Conservation (phyloP, 352 stramenopile species). For the Phytopythium sindhum region DNA sequence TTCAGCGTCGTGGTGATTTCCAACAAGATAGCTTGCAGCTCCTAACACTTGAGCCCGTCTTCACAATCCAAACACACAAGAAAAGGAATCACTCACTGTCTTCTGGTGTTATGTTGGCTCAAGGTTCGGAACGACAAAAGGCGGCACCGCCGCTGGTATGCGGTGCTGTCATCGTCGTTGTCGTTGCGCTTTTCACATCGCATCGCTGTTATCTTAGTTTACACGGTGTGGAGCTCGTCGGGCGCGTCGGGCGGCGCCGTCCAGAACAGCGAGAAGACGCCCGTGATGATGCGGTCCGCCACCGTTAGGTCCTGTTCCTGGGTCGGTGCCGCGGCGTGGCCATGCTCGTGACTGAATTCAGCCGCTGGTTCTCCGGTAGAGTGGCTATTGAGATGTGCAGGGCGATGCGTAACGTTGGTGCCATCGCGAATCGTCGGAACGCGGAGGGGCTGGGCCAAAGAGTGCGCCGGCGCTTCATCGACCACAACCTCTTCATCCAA, state of each 20-base stretch:
- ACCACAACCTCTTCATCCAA: conserved; percentile 61
- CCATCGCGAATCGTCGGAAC: conserved; percentile 9
- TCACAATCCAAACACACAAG: too few species aligned
- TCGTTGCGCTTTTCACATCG: neutral
- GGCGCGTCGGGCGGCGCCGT: conserved; percentile 33
- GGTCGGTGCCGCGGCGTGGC: neutral
- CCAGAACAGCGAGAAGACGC: conserved; percentile 85
- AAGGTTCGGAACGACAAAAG: neutral
- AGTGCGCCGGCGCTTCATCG: conserved; percentile 26
- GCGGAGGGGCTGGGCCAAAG: conserved; percentile 19
- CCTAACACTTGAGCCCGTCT: too few species aligned
- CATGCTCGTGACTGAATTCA: neutral
- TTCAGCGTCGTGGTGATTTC: too few species aligned
- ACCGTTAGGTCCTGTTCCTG: conserved; percentile 50
- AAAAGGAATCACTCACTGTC: too few species aligned
- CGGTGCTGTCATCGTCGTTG: neutral
- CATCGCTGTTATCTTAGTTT: conserved; percentile 1
- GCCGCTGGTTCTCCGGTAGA: neutral
- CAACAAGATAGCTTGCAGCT: too few species aligned
- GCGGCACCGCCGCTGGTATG: neutral
- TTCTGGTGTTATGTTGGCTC: too few species aligned
- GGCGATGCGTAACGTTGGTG: neutral
- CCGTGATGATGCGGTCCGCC: conserved; percentile 81
- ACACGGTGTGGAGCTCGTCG: conserved; percentile 41
- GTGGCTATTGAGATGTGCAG: neutral